Conservation (phyloP, 768 basidiomycete species). For the Lactarius psammicola region DNA sequence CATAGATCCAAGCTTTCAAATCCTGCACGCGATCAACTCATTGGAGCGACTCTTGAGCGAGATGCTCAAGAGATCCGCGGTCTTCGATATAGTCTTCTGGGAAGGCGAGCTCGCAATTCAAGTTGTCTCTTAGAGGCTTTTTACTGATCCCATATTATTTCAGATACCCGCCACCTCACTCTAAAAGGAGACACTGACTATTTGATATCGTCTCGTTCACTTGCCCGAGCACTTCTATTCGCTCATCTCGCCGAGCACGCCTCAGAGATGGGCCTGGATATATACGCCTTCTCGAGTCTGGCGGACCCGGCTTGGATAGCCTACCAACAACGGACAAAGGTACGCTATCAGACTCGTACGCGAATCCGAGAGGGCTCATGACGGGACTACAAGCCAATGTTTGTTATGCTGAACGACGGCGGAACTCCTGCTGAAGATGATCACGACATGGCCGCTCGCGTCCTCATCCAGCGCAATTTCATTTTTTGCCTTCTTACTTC, state of each 20-base stretch:
- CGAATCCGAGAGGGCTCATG: slow-evolving; percentile 9
- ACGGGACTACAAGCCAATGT: slow-evolving; percentile 55
- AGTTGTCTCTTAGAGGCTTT: neutral
- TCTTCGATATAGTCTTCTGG: slow-evolving; percentile 67
- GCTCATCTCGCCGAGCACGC: slow-evolving; percentile 41
- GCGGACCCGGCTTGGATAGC: slow-evolving; percentile 49
- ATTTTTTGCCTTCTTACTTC: slow-evolving; percentile 48
- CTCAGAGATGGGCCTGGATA: slow-evolving; percentile 39
- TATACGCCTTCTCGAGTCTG: slow-evolving; percentile 48
- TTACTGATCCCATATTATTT: neutral
- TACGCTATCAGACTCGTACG: neutral
- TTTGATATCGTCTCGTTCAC: slow-evolving; percentile 44
- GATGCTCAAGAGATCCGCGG: slow-evolving; percentile 48
- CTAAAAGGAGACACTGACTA: slow-evolving; percentile 42
- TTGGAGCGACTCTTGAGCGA: slow-evolving; percentile 54
- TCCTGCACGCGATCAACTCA: slow-evolving; percentile 55
- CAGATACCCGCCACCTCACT: slow-evolving; percentile 48
- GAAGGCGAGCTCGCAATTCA: slow-evolving; percentile 44
- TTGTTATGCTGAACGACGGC: slow-evolving; percentile 58
- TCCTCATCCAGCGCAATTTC: slow-evolving; percentile 50
- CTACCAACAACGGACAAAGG: slow-evolving; percentile 46
- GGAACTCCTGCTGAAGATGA: slow-evolving; percentile 33
- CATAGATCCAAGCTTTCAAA: slow-evolving; percentile 56
- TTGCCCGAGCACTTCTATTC: slow-evolving; percentile 54
- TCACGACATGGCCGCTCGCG: slow-evolving; percentile 31